phyloP scores from a whole-genome alignment of 768 basidiomycete genomes.

The Udeniomyces megalosporus region DNA sequence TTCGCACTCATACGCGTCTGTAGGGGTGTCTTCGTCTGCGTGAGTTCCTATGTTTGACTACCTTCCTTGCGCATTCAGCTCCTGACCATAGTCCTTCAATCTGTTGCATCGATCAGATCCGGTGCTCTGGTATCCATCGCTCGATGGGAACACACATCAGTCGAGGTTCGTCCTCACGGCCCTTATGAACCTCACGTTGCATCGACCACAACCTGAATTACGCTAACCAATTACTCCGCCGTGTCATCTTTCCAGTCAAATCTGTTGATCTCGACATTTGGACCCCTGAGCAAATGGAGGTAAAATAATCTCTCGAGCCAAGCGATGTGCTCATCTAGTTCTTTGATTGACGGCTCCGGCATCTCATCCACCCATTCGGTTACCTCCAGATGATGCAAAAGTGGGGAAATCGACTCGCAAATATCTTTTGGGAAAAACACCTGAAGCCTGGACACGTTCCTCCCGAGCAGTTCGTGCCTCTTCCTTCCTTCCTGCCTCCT shows the following conservation, averaged over 20 bases:
- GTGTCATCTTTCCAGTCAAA: slow-evolving; percentile 44
- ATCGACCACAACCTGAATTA: not conserved
- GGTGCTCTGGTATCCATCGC: slow-evolving; percentile 93
- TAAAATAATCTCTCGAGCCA: slow-evolving; percentile 27
- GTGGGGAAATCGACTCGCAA: slow-evolving; percentile 88
- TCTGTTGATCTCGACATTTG: slow-evolving; percentile 94
- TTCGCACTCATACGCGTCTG: not conserved
- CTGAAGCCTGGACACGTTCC: slow-evolving; percentile 79
- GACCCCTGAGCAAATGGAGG: slow-evolving; percentile 96
- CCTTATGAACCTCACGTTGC: too few relatives aligned
- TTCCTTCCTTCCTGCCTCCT: not conserved
- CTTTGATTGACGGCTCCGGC: too few relatives aligned
- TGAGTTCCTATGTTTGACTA: too few relatives aligned
- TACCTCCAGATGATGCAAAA: slow-evolving; percentile 44
- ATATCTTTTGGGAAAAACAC: slow-evolving; percentile 94
- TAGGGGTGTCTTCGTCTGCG: slow-evolving; percentile 80
- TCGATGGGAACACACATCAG: slow-evolving; percentile 98
- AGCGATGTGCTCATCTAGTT: not conserved
- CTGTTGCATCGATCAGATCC: slow-evolving; percentile 31
- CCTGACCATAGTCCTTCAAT: too few relatives aligned
- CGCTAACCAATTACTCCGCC: too few relatives aligned
- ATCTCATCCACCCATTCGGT: too few relatives aligned
- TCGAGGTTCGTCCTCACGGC: slow-evolving; percentile 34
- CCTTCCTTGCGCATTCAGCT: not conserved
- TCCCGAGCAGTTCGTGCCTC: slow-evolving; percentile 67